A percentile compares a stretch with the other conserved stretches of the same genome.
phyloP scores from a whole-genome alignment of 257 asterid species.

The Lycium barbarum region DNA sequence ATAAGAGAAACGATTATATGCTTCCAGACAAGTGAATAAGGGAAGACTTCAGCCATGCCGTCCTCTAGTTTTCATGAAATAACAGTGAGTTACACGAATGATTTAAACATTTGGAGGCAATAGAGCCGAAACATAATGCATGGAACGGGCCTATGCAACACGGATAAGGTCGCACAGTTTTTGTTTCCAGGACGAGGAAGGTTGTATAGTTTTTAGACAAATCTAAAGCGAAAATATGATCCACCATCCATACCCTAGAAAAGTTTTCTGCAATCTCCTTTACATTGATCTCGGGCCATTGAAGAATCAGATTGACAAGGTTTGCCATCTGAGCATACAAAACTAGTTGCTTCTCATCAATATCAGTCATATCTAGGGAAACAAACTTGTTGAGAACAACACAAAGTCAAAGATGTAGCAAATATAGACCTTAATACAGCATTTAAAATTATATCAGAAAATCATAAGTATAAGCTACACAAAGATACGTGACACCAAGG shows the following conservation, averaged over 20 bases:
- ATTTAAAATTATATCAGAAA: constrained; percentile 26
- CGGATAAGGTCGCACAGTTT: neutral
- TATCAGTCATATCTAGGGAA: constrained; percentile 67
- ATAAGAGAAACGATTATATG: neutral
- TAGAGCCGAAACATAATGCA: no score
- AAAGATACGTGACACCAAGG: constrained; percentile 98
- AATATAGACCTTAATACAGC: constrained; percentile 25
- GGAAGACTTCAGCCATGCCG: neutral
- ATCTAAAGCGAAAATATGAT: neutral
- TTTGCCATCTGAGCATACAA: constrained; percentile 97
- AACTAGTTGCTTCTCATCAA: constrained; percentile 75
- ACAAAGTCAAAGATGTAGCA: neutral
- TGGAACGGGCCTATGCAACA: constrained; percentile 23
- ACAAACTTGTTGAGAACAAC: constrained; percentile 51
- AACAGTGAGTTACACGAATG: no score
- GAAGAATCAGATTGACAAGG: constrained; percentile 82
- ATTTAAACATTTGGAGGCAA: no score
- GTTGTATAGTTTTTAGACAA: neutral
- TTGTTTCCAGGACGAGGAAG: neutral
- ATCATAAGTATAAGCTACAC: neutral
- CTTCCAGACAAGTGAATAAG: constrained; percentile 17
- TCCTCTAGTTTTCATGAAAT: neutral
- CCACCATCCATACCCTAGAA: constrained; percentile 62
- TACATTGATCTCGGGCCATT: constrained; percentile 72
- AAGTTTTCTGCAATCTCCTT: constrained; percentile 80